Percentiles rank a stretch among this genome's conserved stretches.
Evolutionary conservation across 768 basidiomycete species (phyloP).

Genomic region (Xerocomellus intermedius): DNA sequence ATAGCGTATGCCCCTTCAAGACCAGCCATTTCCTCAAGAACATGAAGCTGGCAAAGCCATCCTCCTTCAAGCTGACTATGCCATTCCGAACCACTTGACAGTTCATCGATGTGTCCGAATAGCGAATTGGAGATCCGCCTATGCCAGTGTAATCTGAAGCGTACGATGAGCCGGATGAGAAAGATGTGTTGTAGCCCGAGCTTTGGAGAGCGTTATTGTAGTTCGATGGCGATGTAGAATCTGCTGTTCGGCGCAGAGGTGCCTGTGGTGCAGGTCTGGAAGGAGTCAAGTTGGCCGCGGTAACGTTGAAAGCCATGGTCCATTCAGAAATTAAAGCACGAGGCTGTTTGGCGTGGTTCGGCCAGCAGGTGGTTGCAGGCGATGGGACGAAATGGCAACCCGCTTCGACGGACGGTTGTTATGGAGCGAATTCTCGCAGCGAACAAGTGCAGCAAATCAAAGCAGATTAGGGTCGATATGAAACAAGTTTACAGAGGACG

Average conservation of each 20-base stretch:
- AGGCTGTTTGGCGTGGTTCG: conserved; percentile 4
- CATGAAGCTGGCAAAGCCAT: conserved; percentile 87
- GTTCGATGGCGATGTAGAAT: conserved; percentile 28
- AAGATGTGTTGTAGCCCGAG: conserved; percentile 60
- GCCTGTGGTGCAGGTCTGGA: conserved; percentile 76
- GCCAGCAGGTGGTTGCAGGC: neutral
- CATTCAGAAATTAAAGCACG: conserved; percentile 17
- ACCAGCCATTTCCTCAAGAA: conserved; percentile 92
- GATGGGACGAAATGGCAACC: neutral
- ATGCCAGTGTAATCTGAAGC: conserved; percentile 73
- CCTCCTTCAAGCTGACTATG: conserved; percentile 88
- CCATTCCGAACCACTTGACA: conserved; percentile 63
- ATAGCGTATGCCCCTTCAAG: conserved; percentile 73
- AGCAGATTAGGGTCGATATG: neutral
- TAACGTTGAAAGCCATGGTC: conserved; percentile 49
- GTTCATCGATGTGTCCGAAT: conserved; percentile 33
- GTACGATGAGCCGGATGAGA: conserved; percentile 60
- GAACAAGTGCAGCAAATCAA: neutral
- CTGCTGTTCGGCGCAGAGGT: conserved; percentile 49
- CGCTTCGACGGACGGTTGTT: neutral
- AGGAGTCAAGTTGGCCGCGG: conserved; percentile 65
- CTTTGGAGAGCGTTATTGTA: conserved; percentile 45
- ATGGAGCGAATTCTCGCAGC: neutral
- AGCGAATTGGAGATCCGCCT: conserved; percentile 71
- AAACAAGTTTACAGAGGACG: neutral